These are phyloP conservation scores for Ceratocystis cubensis DNA, from an alignment of 2,329 filamentous ascomycete genomes.

Conservation along the genomic window DNA sequence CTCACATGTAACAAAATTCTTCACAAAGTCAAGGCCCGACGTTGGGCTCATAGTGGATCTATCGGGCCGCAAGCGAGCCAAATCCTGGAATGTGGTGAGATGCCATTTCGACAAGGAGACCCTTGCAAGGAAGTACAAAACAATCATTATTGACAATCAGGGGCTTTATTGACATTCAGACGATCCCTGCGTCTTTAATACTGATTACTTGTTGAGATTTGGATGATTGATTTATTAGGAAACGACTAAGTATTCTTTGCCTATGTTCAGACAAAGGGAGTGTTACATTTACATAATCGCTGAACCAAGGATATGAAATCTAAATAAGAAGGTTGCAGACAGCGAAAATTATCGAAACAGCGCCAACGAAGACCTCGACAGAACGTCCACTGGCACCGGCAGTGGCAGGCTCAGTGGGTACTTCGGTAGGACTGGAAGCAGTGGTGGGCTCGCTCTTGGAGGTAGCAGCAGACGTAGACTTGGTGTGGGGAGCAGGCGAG, in stretches of 20 bases:
- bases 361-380: constrained; percentile 2
- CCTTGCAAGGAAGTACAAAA: neutral
- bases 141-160: neutral
- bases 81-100: neutral
- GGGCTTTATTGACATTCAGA: neutral
- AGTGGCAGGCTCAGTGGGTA: constrained; percentile 8
- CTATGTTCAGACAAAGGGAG: neutral
- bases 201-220: neutral
- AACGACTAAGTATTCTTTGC: neutral
- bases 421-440: neutral
- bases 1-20: neutral
- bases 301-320: neutral
- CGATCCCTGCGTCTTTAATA: neutral
- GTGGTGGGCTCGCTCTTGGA: neutral
- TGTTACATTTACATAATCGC: neutral
- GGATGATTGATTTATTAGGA: neutral
- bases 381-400: constrained; percentile 1
- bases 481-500: neutral
- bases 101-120: neutral
- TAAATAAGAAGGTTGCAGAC: constrained; percentile 11
- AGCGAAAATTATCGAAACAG: constrained; percentile 8
- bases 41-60: neutral
- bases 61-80: neutral
- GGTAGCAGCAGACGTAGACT: neutral
- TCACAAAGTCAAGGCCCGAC: neutral